Conservation (phyloP, 495 filamentous ascomycete species). For the Cladorrhinum samala region DNA sequence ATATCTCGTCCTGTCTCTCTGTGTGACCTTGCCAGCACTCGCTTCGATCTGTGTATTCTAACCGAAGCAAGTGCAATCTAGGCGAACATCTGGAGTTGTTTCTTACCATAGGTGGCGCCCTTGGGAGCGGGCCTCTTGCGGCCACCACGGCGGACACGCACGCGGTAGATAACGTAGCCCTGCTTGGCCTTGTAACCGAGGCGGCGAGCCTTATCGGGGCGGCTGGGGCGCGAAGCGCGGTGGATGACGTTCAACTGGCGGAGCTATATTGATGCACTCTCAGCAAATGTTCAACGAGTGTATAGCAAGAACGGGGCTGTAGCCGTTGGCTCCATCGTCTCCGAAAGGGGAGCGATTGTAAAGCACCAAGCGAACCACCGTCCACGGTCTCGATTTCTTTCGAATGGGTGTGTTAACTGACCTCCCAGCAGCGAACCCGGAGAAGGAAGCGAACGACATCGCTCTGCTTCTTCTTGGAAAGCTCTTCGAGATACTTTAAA, state of each 20-base stretch:
- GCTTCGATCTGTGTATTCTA: neutral
- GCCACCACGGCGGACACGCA: conserved; percentile 94
- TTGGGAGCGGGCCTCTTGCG: conserved; percentile 93
- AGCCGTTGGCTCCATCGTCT: neutral
- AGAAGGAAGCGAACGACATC: conserved; percentile 98
- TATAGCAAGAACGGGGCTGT: conserved; percentile 63
- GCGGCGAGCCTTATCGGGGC: conserved; percentile 99
- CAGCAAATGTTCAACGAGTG: conserved; percentile 99
- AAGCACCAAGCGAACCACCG: conserved; percentile 13
- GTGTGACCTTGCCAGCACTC: too few relatives aligned
- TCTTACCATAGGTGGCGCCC: conserved; percentile 95
- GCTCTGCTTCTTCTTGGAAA: conserved; percentile 99
- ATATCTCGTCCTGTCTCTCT: neutral
- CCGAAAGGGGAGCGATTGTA: neutral
- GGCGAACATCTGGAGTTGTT: neutral
- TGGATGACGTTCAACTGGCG: conserved; percentile 98
- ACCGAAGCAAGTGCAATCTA: neutral
- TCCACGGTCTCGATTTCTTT: conserved; percentile 23
- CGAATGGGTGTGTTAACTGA: conserved; percentile 56
- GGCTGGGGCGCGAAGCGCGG: conserved; percentile 94
- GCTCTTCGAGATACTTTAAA: conserved; percentile 99
- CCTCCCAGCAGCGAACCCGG: conserved; percentile 99
- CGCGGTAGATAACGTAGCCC: conserved; percentile 99
- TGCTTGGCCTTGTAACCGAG: conserved; percentile 99
- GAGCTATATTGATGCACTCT: conserved; percentile 99